Evolutionary conservation across 1,284 basidiomycete species (phyloP).

Genomic region (Naganishia liquefaciens): DNA sequence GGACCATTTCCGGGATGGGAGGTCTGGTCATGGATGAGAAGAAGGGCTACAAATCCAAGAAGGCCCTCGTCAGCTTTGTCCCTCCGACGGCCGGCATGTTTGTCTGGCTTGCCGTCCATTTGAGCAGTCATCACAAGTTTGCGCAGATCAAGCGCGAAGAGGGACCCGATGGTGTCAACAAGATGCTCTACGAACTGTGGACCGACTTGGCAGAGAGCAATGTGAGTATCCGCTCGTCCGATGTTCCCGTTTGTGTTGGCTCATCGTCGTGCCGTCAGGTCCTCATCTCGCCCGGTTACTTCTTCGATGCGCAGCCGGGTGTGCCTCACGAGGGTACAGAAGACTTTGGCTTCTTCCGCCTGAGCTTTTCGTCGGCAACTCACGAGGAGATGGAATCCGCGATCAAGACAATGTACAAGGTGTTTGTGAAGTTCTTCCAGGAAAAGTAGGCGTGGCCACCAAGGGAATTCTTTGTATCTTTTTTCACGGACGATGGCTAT

Average conservation of each 20-base stretch:
- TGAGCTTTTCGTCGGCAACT: constrained; percentile 50
- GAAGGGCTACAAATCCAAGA: constrained; percentile 42
- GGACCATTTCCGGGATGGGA: constrained; percentile 21
- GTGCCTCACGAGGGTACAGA: constrained; percentile 48
- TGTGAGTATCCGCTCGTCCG: constrained; percentile 31
- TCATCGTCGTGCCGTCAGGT: constrained; percentile 34
- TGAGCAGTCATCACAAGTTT: constrained; percentile 63
- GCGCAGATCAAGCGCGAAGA: constrained; percentile 39
- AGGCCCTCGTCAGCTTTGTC: constrained; percentile 65
- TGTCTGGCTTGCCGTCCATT: constrained; percentile 65
- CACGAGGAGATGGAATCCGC: constrained; percentile 48
- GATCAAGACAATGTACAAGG: constrained; percentile 46
- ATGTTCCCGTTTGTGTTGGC: constrained; percentile 2
- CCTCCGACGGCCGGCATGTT: constrained; percentile 62
- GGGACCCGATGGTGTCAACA: constrained; percentile 40
- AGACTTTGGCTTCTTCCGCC: constrained; percentile 51
- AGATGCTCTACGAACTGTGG: constrained; percentile 49
- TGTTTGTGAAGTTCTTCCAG: constrained; percentile 47
- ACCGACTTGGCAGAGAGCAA: constrained; percentile 48
- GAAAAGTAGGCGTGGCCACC: neutral
- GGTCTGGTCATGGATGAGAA: constrained; percentile 56
- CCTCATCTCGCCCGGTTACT: constrained; percentile 51
- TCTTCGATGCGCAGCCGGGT: constrained; percentile 46
- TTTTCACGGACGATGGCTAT: neutral
- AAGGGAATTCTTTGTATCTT: neutral